Conservation (phyloP, 2,329 filamentous ascomycete genomes). For the Atkinsonella hypoxylon region DNA sequence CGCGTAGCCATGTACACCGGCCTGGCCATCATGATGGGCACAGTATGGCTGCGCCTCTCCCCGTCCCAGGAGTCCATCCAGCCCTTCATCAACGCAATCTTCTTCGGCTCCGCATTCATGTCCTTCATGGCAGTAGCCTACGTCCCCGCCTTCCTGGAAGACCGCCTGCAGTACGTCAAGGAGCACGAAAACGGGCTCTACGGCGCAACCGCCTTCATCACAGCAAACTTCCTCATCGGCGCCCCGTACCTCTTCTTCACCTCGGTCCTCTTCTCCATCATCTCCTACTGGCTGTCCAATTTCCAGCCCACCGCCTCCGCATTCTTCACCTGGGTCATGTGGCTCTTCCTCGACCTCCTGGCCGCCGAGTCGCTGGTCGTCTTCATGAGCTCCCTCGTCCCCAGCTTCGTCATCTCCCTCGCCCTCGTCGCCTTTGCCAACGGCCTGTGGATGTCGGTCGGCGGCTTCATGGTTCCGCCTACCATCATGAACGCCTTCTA, state of each 20-base stretch:
- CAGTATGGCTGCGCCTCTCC: slow-evolving; percentile 66
- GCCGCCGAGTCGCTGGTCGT: slow-evolving; percentile 77
- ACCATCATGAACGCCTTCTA: slow-evolving; percentile 69
- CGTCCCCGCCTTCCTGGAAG: slow-evolving; percentile 73
- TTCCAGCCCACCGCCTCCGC: slow-evolving; percentile 52
- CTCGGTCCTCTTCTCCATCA: slow-evolving; percentile 58
- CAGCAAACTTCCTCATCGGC: slow-evolving; percentile 74
- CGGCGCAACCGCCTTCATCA: slow-evolving; percentile 57
- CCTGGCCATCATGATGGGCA: slow-evolving; percentile 78
- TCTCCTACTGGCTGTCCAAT: slow-evolving; percentile 71
- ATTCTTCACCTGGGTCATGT: slow-evolving; percentile 72
- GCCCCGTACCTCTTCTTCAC: slow-evolving; percentile 74
- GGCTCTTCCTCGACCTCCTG: slow-evolving; percentile 74
- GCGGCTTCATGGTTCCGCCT: slow-evolving; percentile 68
- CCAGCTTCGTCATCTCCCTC: slow-evolving; percentile 68
- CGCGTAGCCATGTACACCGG: slow-evolving; percentile 67
- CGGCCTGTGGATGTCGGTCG: slow-evolving; percentile 79
- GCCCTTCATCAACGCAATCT: slow-evolving; percentile 72
- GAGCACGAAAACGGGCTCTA: slow-evolving; percentile 76
- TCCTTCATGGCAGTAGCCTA: slow-evolving; percentile 78
- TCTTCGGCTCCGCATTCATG: slow-evolving; percentile 65
- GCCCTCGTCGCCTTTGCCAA: slow-evolving; percentile 77
- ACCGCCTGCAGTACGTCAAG: slow-evolving; percentile 35
- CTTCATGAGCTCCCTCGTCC: slow-evolving; percentile 58
- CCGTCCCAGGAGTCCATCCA: slow-evolving; percentile 62